Conservation (phyloP, 2,329 filamentous ascomycete genomes). For the Ascochyta koolunga region DNA sequence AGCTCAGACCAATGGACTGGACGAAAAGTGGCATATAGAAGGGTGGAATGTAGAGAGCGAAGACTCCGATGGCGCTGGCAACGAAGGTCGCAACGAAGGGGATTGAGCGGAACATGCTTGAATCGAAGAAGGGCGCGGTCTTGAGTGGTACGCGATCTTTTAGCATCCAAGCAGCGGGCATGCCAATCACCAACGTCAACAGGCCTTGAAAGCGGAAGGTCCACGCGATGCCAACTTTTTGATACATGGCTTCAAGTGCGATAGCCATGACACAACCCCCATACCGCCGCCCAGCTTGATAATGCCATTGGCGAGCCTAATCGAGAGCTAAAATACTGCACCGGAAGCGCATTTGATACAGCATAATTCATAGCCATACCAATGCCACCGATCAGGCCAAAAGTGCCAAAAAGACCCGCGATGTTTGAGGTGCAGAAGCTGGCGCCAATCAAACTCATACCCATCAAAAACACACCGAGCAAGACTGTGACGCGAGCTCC, state of each 20-base stretch:
- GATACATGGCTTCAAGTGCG: slow-evolving; percentile 31
- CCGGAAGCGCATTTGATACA: slow-evolving; percentile 26
- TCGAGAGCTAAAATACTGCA: slow-evolving; percentile 36
- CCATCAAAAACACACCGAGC: slow-evolving; percentile 58
- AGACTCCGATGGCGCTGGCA: slow-evolving; percentile 30
- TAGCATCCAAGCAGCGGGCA: slow-evolving; percentile 33
- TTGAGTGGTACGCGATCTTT: slow-evolving; percentile 30
- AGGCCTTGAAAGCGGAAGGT: slow-evolving; percentile 35
- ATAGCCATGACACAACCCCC: slow-evolving; percentile 33
- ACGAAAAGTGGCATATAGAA: slow-evolving; percentile 38
- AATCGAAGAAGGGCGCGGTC: slow-evolving; percentile 30
- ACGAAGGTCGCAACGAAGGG: slow-evolving; percentile 29
- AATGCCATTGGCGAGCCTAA: slow-evolving; percentile 36
- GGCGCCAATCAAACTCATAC: slow-evolving; percentile 56
- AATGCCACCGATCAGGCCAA: slow-evolving; percentile 55
- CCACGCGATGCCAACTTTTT: slow-evolving; percentile 33
- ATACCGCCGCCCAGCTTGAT: slow-evolving; percentile 38
- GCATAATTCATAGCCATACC: slow-evolving; percentile 44
- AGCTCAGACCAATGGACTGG: slow-evolving; percentile 29
- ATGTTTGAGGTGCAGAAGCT: slow-evolving; percentile 50
- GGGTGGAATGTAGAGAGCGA: slow-evolving; percentile 36
- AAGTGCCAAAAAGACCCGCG: slow-evolving; percentile 52
- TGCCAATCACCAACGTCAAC: slow-evolving; percentile 27
- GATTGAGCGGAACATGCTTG: slow-evolving; percentile 30
- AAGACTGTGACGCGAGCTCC: slow-evolving; percentile 57